Base-by-base conservation (phyloP, 768 basidiomycete genomes). In the Podaxis sp. region DNA sequence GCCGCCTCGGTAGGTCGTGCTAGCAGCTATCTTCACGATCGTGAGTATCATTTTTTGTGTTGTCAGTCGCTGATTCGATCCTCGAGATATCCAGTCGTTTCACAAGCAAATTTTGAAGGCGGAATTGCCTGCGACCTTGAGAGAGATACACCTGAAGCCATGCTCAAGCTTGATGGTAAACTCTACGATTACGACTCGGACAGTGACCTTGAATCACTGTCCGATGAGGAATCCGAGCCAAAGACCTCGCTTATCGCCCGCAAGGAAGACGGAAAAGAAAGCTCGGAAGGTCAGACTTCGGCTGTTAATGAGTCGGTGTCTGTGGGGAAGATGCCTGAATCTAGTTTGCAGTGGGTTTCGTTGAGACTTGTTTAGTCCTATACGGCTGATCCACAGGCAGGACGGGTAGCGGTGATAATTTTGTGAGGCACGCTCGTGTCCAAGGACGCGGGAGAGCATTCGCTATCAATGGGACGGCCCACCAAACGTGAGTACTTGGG, bases 201-300 rank as follows among this genome's bases (percentile, higher is more conserved):
- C 24, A 63, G 62, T 36, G 62, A 63, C 50, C 56, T 63, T 8
- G 62, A 63, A 55, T 55, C 54, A 13, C 54, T 55, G 9, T n/a
- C 38, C 4, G 57, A 50, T 36, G 27, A 57, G 27, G 40, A 9
- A 9, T 29, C 56, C 8, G 56, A 43, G 41, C 40, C 40, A 25
- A 57, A 29, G n/a, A 19, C 43, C 43, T 19, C 40, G 13, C 40
- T 41, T 6, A 15, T 41, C 40, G 3, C n/a, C 17, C 17, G 2
- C 22, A 22, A 3, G 3, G 41, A 43, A 27, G 24, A 50, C 24
- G 25, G 13, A 50, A 22, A 17, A 9, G 43, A 17, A 19, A 3
- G 19, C 5, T 19, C 7, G 43, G 43, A 8, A n/a, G 43, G 19
- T 17, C 43, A 46, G n/a, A 17, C 43, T 19, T 46, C 43, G 19